A percentile compares a stretch with the other conserved stretches of the same genome.
These are phyloP conservation scores for Fraxinus excelsior DNA, from an alignment of 257 asterid genomes.

Conservation along the genomic window DNA sequence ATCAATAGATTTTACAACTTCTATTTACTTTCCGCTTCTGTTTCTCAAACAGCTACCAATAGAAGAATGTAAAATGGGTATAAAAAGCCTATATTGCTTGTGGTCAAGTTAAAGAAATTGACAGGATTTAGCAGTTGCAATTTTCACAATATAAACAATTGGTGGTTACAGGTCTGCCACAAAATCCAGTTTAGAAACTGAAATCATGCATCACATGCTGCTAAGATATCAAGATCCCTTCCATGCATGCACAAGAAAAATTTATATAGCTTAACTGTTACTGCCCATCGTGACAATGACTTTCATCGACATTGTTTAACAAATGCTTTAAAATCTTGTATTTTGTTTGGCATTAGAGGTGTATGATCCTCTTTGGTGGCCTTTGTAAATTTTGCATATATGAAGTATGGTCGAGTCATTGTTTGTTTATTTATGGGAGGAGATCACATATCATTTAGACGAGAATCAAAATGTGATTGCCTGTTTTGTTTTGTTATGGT, in stretches of 20 bases:
- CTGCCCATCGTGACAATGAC: neutral
- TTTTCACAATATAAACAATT: neutral
- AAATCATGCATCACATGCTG: slow-evolving; percentile 1
- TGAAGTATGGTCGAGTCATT: neutral
- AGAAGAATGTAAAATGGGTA: neutral
- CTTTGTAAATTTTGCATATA: neutral
- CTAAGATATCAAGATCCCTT: neutral
- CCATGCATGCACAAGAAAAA: neutral
- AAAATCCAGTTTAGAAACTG: neutral
- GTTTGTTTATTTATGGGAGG: neutral
- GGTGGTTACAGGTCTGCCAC: neutral
- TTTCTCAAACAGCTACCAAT: neutral
- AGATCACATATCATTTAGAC: neutral
- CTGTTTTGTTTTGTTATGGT: neutral
- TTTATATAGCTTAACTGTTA: neutral
- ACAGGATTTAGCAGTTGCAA: neutral
- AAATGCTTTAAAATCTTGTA: neutral
- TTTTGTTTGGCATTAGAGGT: neutral
- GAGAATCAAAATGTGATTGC: neutral
- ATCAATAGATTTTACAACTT: neutral
- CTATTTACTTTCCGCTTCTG: neutral
- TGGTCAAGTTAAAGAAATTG: neutral
- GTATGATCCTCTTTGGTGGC: neutral
- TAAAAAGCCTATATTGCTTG: neutral
- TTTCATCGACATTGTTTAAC: neutral